Evolutionary conservation across 2,329 filamentous ascomycete genomes (phyloP), one percentile per base, ranked within the genome.

Genomic region (Lasiodiplodia citricola): DNA sequence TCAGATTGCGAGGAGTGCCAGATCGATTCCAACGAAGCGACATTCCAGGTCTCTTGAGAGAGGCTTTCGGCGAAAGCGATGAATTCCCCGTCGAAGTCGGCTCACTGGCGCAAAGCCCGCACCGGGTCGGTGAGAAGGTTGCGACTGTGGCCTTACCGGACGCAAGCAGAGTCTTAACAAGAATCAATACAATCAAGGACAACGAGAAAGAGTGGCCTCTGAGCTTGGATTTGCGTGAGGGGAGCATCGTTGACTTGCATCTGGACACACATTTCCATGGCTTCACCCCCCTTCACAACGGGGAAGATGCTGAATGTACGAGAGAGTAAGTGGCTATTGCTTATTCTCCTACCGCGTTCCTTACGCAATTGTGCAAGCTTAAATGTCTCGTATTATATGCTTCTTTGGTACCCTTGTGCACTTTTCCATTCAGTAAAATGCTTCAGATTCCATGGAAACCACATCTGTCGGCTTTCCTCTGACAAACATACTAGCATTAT

Each of bases 171-270:
- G 55, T 23, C 28, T 18, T 57, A 21, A n/a, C 28, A 13, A 25
- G 3, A 0, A 31, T 31, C 31, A 8, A 16, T 2, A 41, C n/a
- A 4, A 13, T 21, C 3, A 18, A 13, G 2, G 18, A 6, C 10
- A 21, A 38, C 16, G 31, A 13, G 13, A 3, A 37, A 14, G 55
- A 57, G 31, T 38, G 55, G 31, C 8, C 16, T 18, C 31, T 38
- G 13, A 3, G 10, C 7, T 13, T n/a, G 16, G 8, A 16, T 10
- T 2, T 56, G 5, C 25, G 28, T 14, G 16, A 21, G 16, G 25
- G 2, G 1, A 16, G 8, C 4, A 2, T 3, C 0, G 4, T 56
- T 5, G n/a, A 3, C 1, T 11, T 56, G 8, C 16, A 10, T 13
- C 18, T 56, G 52, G 52, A 56, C 14, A 18, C 23, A 11, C 52